phyloP scores from a whole-genome alignment of 2,329 filamentous ascomycete species.

The Colletotrichum destructivum region DNA sequence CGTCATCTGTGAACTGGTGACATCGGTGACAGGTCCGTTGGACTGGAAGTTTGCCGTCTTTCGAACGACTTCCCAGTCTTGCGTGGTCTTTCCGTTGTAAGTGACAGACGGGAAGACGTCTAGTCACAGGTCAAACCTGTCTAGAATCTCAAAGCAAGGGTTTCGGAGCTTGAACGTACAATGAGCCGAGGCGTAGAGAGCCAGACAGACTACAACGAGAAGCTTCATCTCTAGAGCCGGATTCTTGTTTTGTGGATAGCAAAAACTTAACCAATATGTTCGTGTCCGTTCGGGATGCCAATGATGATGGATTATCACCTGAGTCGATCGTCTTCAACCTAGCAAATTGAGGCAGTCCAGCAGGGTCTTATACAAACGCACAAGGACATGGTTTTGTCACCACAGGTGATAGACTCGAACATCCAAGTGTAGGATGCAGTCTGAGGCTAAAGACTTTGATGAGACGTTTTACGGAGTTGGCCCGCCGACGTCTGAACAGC shows the following conservation, averaged over 20 bases:
- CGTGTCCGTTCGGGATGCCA: background rate
- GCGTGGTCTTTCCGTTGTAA: constrained; percentile 49
- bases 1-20: constrained; percentile 63
- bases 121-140: constrained; percentile 42
- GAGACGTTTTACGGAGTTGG: background rate
- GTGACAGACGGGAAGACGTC: constrained; percentile 60
- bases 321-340: background rate
- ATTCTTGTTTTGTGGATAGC: background rate
- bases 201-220: background rate
- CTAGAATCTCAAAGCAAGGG: background rate
- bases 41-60: constrained; percentile 65
- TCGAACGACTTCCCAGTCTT: constrained; percentile 63
- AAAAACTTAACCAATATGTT: background rate
- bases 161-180: constrained; percentile 49
- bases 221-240: background rate
- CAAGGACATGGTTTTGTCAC: background rate
- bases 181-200: constrained; percentile 53
- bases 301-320: background rate
- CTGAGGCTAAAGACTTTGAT: background rate
- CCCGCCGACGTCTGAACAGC: constrained; percentile 43
- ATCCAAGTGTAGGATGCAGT: background rate
- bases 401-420: background rate
- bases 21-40: constrained; percentile 65
- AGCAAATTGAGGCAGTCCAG: background rate
- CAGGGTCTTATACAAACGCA: background rate